Evolutionary conservation across 1,284 basidiomycete genomes (phyloP), one percentile per base, ranked within the genome.

Genomic region (Ustilago tritici): DNA sequence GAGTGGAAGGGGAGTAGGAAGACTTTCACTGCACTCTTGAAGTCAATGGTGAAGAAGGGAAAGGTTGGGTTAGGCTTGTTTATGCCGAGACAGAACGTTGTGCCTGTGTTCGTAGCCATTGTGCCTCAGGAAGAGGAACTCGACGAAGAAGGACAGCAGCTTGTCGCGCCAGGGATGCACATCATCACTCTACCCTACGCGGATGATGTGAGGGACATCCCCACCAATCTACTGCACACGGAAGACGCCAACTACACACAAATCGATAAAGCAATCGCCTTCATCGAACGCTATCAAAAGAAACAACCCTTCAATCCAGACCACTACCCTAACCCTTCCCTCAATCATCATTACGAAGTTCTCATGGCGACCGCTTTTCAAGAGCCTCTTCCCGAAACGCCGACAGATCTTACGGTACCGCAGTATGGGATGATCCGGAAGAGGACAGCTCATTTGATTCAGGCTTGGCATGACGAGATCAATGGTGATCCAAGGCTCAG

Each of bases 341-440:
- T 98, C 63, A 92, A 92, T 11, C 93, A 91, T 80, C 94, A 97
- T 85, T 95, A 96, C 85, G 92, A 91, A 10, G 93, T 95, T 82
- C 90, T 98, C 4, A 92, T 97, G 88, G 94, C 95, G 15, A 92
- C 91, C 59, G 95, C 95, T 0, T 96, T 98, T 86, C 92, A 93
- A 59, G 93, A 95, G 84, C 53, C 72, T 7, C 40, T 80, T 82
- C 88, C 90, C 1, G 61, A 35, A 7, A 35, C 63, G 4, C 92
- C 94, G 74, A 90, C 91, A 76, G 95, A 98, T 85, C 87, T 91
- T 71, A 94, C 95, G 0, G 84, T 90, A 66, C 95, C 95, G 2
- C 92, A 93, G 79, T 89, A 91, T 58, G 90, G 91, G 50, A 89
- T 90, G 81, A 94, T 97, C 73, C 92, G 93, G 82, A 92, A 93